Conservation (phyloP, 2,329 filamentous ascomycete genomes). For the Westerdykella aurantiaca region DNA sequence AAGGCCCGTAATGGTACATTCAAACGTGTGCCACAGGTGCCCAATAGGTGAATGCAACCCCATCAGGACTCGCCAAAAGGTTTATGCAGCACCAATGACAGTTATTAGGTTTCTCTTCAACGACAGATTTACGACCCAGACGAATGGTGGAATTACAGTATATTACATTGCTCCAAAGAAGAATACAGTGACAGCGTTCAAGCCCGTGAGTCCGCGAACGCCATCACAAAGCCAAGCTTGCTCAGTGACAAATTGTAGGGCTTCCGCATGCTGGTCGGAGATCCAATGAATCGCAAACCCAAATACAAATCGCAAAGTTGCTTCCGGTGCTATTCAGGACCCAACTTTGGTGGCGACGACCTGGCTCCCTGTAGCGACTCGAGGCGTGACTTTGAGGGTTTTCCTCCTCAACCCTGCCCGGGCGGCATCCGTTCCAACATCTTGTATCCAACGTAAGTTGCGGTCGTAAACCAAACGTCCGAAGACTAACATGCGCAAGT, state of each 20-base stretch:
- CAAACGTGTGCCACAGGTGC: slow-evolving; percentile 38
- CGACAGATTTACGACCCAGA: slow-evolving; percentile 8
- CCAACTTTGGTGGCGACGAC: slow-evolving; percentile 14
- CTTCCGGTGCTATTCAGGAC: slow-evolving; percentile 13
- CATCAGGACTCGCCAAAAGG: neutral
- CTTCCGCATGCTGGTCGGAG: slow-evolving; percentile 63
- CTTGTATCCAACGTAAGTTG: slow-evolving; percentile 39
- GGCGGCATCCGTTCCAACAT: slow-evolving; percentile 44
- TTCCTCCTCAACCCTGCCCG: slow-evolving; percentile 35
- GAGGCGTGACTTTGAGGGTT: slow-evolving; percentile 28
- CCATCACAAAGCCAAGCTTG: neutral
- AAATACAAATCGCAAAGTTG: slow-evolving; percentile 28
- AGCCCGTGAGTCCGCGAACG: slow-evolving; percentile 2
- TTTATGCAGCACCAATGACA: neutral
- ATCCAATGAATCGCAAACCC: slow-evolving; percentile 46
- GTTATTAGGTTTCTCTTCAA: slow-evolving; percentile 27
- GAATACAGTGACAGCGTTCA: slow-evolving; percentile 7
- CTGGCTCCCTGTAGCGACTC: slow-evolving; percentile 16
- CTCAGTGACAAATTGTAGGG: slow-evolving; percentile 30
- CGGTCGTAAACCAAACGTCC: neutral
- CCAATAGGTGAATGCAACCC: slow-evolving; percentile 13
- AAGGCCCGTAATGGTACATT: slow-evolving; percentile 25
- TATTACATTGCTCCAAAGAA: slow-evolving; percentile 8
- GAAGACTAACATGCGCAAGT: neutral
- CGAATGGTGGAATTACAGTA: slow-evolving; percentile 5